phyloP scores from a whole-genome alignment of 345 rosid genomes.

The Melaleuca quinquenervia region DNA sequence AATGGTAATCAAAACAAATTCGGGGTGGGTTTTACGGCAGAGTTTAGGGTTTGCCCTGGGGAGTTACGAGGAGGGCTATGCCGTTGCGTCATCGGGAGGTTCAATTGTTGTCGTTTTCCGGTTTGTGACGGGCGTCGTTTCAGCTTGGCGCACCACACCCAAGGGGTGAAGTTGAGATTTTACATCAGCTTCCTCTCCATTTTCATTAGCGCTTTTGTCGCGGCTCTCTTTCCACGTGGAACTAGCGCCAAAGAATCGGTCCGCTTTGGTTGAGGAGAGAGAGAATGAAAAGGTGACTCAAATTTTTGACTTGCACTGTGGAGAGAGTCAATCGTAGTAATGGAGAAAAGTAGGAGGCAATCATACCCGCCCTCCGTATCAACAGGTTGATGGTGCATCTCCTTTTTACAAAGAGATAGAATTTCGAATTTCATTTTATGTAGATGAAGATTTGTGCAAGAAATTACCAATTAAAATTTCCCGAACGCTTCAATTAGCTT shows the following conservation, averaged over 20 bases:
- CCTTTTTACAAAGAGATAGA: neutral
- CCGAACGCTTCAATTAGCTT: rapidly evolving
- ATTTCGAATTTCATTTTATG: neutral
- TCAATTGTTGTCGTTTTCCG: neutral
- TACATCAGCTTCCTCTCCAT: neutral
- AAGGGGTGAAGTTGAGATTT: neutral
- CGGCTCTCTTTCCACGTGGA: neutral
- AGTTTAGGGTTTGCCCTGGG: neutral
- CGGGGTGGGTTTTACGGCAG: neutral
- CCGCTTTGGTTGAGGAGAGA: neutral
- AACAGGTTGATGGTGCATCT: neutral
- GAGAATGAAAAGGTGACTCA: rapidly evolving
- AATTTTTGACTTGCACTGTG: rapidly evolving
- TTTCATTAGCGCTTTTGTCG: neutral
- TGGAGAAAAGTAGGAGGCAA: neutral
- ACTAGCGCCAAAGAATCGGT: neutral
- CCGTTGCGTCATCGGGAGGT: neutral
- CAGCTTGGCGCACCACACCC: neutral
- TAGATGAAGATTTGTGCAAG: neutral
- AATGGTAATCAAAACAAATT: neutral
- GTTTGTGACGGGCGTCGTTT: neutral
- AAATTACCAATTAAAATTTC: neutral
- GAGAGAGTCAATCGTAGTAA: neutral
- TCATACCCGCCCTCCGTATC: rapidly evolving
- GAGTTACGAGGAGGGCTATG: neutral